phyloP scores from a whole-genome alignment of 2,329 filamentous ascomycete genomes.

The Penicillium palitans region DNA sequence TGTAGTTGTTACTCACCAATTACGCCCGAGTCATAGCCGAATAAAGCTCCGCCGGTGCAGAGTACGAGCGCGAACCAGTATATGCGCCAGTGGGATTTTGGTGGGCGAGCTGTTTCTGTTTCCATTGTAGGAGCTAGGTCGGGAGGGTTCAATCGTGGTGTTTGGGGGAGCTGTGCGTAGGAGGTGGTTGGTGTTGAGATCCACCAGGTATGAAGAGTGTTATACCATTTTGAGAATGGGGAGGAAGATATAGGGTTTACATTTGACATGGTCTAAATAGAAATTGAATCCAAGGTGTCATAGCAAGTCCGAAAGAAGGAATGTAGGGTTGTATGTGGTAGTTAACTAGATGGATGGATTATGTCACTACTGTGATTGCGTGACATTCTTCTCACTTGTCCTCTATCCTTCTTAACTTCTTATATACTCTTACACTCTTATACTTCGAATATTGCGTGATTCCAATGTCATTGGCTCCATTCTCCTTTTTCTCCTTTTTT shows the following conservation, averaged over 20 bases:
- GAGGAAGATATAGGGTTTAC: not conserved
- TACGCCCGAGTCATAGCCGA: constrained; percentile 47
- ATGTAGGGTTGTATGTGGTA: not conserved
- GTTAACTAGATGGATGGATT: not conserved
- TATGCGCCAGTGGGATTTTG: constrained; percentile 46
- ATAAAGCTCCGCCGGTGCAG: constrained; percentile 52
- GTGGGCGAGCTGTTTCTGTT: not conserved
- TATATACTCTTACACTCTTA: not conserved
- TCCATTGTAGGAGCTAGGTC: not conserved
- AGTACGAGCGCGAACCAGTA: constrained; percentile 55
- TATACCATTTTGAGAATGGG: constrained; percentile 10
- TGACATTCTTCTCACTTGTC: not conserved
- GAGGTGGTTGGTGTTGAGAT: not conserved
- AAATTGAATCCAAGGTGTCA: not conserved
- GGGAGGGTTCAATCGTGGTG: constrained; percentile 1
- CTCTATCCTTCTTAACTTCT: not conserved
- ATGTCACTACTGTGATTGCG: not conserved
- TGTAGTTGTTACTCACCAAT: constrained; percentile 35
- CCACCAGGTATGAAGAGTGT: constrained; percentile 10
- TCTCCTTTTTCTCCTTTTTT: not conserved
- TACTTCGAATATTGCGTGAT: not conserved
- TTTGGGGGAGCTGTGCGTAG: constrained; percentile 17
- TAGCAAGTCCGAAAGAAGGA: not conserved
- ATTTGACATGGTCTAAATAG: not conserved
- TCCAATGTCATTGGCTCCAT: not conserved